phyloP scores from a whole-genome alignment of 2,329 filamentous ascomycete genomes.

The Microsporum canis region DNA sequence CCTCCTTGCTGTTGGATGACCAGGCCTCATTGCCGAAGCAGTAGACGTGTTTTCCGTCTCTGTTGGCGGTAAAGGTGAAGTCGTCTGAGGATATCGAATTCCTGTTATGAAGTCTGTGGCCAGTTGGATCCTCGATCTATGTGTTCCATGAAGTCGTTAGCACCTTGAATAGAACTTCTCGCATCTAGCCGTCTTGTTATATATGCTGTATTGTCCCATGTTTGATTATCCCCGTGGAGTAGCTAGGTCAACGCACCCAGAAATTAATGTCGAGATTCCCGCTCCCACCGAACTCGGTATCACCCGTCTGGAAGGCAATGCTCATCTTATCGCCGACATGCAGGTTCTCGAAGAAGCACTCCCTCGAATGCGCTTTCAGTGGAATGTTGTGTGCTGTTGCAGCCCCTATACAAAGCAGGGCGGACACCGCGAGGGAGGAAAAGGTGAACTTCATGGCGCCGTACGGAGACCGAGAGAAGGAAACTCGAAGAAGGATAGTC shows the following conservation, averaged over 20 bases:
- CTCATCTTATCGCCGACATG: conserved; percentile 97
- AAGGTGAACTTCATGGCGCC: conserved; percentile 33
- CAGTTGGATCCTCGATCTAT: conserved; percentile 66
- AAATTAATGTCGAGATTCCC: conserved; percentile 96
- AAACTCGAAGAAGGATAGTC: neutral
- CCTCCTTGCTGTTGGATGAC: conserved; percentile 92
- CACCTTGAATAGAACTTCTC: neutral
- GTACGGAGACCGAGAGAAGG: neutral
- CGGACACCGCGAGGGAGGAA: conserved; percentile 37
- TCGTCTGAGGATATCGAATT: conserved; percentile 79
- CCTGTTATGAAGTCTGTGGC: conserved; percentile 67
- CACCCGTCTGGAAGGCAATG: conserved; percentile 94
- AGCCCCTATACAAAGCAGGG: conserved; percentile 48
- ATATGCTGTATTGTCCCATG: neutral
- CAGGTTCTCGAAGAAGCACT: conserved; percentile 93
- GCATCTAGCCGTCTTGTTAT: neutral
- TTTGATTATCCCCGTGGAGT: neutral
- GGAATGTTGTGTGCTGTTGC: conserved; percentile 86
- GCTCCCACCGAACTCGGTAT: conserved; percentile 86
- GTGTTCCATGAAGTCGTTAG: neutral
- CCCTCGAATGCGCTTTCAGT: conserved; percentile 79
- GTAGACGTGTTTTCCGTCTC: conserved; percentile 86
- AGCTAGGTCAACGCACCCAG: conserved; percentile 56
- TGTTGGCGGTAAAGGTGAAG: conserved; percentile 73
- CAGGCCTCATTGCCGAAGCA: conserved; percentile 99